These are phyloP conservation scores for Ricinus communis DNA, from an alignment of 345 rosid genomes.

Conservation along the genomic window DNA sequence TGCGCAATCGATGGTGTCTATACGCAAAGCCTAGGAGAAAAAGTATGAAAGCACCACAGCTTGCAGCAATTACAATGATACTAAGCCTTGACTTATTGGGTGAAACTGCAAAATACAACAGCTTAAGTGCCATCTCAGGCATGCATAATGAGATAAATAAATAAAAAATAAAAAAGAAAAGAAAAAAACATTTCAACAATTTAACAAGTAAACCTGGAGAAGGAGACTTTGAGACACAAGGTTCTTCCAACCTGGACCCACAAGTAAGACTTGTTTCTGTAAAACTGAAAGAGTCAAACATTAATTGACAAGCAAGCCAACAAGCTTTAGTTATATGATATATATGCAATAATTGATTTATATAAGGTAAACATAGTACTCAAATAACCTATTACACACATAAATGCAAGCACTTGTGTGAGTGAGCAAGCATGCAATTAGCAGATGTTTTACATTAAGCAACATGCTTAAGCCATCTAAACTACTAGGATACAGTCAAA, in stretches of 20 bases:
- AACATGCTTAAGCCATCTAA: background rate
- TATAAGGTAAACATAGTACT: background rate
- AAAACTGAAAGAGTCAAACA: conserved; percentile 48
- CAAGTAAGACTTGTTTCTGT: conserved; percentile 66
- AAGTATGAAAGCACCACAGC: conserved; percentile 54
- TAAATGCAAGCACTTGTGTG: background rate
- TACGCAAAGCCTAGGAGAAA: conserved; percentile 45
- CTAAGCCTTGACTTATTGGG: conserved; percentile 57
- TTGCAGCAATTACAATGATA: conserved; percentile 47
- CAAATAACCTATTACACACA: background rate
- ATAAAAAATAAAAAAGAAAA: no score
- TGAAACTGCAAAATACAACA: conserved; percentile 43
- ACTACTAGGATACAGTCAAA: background rate
- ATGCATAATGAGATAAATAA: background rate
- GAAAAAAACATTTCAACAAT: background rate
- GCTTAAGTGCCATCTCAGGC: background rate
- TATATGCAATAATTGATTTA: background rate
- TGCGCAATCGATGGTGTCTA: conserved; percentile 45
- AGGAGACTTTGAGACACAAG: conserved; percentile 60
- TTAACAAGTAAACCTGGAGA: conserved; percentile 48
- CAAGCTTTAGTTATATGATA: background rate
- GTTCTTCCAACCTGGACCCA: conserved; percentile 63
- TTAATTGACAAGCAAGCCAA: background rate
- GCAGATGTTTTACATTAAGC: background rate
- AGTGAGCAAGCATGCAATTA: background rate